Evolutionary conservation across 2,329 filamentous ascomycete species (phyloP), one percentile per base, ranked within the genome.

Genomic region (Drechslera avenae): DNA sequence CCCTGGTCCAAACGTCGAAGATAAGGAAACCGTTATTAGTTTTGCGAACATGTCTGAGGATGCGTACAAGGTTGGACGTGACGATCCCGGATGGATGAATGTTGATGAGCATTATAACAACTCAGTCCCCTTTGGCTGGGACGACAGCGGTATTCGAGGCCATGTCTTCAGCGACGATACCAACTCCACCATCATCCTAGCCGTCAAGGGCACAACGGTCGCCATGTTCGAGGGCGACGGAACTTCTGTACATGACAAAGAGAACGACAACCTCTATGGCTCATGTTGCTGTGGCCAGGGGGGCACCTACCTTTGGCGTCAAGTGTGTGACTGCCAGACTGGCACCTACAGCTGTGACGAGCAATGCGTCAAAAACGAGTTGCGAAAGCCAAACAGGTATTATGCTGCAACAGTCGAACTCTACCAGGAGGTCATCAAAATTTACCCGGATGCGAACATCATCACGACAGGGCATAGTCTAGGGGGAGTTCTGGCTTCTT

Each of bases 41-140:
- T 67, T 73, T 40, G 70, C 70, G 18, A 65, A 64, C 34, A 73
- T 73, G 69, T 71, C 69, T 10, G 69, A 73, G 40, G 64, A 73
- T 51, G 70, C 70, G 16, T 72, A 73, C 50, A 71, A 72, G 39
- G 61, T 63, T 12, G 66, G 66, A 14, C 62, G 50, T 4, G 62
- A 67, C 28, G 70, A 73, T 46, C 62, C 69, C 7, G 68, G 66
- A 40, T 73, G 70, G 70, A 56, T 72, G 42, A 62, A 73, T 44
- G 63, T 72, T 16, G 70, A 66, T 32, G 59, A 64, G 4, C 47
- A 62, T 21, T 73, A 57, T 47, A 69, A 69, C 47, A 57, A 57
- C 6, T 65, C 66, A 7, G 46, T 73, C 32, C 69, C 68, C 1
- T 73, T 73, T 28, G 70, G 70, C 3, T 73, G 70, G 70, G 67